Evolutionary conservation across 116 monocot species (phyloP), one percentile per base, ranked within the genome.

Genomic region (Thalassia testudinum): DNA sequence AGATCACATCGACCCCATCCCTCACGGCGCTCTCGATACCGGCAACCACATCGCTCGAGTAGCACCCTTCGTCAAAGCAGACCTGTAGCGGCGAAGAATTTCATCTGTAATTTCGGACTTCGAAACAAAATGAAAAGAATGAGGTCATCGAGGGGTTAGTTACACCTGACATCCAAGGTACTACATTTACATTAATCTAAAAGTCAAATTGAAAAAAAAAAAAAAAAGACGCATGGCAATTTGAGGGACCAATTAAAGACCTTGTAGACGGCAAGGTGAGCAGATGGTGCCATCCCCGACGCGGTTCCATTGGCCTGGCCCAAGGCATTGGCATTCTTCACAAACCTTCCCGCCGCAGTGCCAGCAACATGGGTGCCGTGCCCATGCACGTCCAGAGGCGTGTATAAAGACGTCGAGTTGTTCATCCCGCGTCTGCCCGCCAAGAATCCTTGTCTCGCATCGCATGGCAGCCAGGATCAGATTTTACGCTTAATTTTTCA

Each of bases 41-140:
- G 4, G 82, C 87, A 12, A 87, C 70, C 47, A 87, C 78, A 72
- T 87, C 87, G 78, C 78, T 82, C 64, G 72, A 82, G 56, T 78
- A 75, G 59, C 91, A 91, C 0, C 78, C 17, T 16, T 44, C 91
- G 18, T 75, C 78, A 5, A 10, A 5, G 30, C 30, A 34, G 3
- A 34, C 24, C 86, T 80, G 30, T 34, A 34, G 10, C 30, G n/a
- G n/a, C n/a, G n/a, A n/a, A n/a, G n/a, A n/a, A n/a, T n/a, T n/a
- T n/a, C n/a, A n/a, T n/a, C n/a, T n/a, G n/a, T n/a, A n/a, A n/a
- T n/a, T n/a, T n/a, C n/a, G n/a, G n/a, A n/a, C n/a, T n/a, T n/a
- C n/a, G n/a, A n/a, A n/a, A n/a, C n/a, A n/a, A n/a, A n/a, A n/a
- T n/a, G n/a, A n/a, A n/a, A n/a, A n/a, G n/a, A n/a, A n/a, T n/a